Conservation (phyloP, 192 early-diverging fungal species). For the Backusella liffmaniae region DNA sequence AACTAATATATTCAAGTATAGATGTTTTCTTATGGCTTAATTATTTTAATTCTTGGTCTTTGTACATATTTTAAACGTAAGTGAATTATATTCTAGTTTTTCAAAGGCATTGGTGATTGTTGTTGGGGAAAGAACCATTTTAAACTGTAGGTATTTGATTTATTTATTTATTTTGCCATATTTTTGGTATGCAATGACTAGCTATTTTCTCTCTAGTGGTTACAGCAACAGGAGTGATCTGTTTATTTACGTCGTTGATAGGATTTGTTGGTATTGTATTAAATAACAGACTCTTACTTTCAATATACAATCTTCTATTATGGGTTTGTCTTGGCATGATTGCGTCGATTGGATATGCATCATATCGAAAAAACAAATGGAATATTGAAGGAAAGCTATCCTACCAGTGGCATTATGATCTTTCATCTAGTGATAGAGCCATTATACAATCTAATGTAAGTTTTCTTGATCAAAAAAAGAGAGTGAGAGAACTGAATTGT, state of each 20-base stretch:
- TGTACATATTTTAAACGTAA: conserved; percentile 3
- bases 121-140: conserved; percentile 11
- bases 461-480: too few relatives aligned
- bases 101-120: conserved; percentile 12
- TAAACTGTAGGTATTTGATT: background rate
- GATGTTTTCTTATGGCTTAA: background rate
- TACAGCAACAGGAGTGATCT: background rate
- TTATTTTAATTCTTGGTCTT: background rate
- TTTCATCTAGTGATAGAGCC: conserved; percentile 13
- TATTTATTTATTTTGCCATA: background rate
- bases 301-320: conserved; percentile 35
- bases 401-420: conserved; percentile 17
- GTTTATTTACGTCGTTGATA: conserved; percentile 19
- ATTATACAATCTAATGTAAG: conserved; percentile 22
- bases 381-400: conserved; percentile 20
- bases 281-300: conserved; percentile 36
- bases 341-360: background rate
- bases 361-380: conserved; percentile 25
- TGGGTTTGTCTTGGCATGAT: conserved; percentile 26
- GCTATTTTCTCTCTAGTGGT: background rate
- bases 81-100: background rate
- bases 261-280: conserved; percentile 40
- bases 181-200: background rate
- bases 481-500: background rate
- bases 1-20: background rate